A percentile compares a stretch with the other conserved stretches of the same genome.
Conservation (phyloP, 2,329 filamentous ascomycete genomes). For the Lasiodiplodia sp. region DNA sequence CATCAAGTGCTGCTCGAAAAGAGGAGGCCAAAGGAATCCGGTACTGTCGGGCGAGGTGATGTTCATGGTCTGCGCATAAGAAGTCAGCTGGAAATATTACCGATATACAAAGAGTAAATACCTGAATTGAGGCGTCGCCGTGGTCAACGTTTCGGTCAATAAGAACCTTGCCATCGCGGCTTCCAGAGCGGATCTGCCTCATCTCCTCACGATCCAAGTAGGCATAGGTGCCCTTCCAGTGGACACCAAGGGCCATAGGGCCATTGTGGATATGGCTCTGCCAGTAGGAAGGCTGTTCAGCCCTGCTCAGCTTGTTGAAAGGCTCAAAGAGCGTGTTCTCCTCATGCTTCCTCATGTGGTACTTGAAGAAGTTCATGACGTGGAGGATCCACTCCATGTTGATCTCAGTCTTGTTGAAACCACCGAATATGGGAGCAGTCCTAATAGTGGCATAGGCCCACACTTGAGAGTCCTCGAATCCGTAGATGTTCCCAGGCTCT, state of each 20-base stretch:
- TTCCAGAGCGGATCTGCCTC: conserved; percentile 34
- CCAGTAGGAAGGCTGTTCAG: conserved; percentile 55
- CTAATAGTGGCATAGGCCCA: conserved; percentile 48
- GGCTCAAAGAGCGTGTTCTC: conserved; percentile 48
- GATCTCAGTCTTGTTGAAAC: conserved; percentile 43
- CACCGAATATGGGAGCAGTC: conserved; percentile 11
- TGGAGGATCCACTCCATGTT: conserved; percentile 58
- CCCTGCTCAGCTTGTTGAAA: conserved; percentile 45
- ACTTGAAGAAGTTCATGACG: conserved; percentile 61
- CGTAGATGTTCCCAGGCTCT: conserved; percentile 27
- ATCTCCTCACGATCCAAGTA: conserved; percentile 47
- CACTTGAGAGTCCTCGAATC: conserved; percentile 55
- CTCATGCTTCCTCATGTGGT: conserved; percentile 53
- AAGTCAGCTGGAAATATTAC: background rate
- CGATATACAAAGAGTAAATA: background rate
- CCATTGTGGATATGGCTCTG: conserved; percentile 44
- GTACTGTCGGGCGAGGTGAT: conserved; percentile 41
- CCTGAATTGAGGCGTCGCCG: conserved; percentile 29
- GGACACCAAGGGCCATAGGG: conserved; percentile 46
- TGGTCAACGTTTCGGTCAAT: conserved; percentile 44
- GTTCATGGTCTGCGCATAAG: conserved; percentile 39
- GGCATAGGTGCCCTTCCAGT: conserved; percentile 62
- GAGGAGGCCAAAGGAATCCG: conserved; percentile 43
- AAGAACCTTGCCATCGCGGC: conserved; percentile 28
- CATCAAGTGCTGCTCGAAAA: conserved; percentile 51